Base-by-base conservation (phyloP, 441 rosid species). In the Jatropha podagrica region DNA sequence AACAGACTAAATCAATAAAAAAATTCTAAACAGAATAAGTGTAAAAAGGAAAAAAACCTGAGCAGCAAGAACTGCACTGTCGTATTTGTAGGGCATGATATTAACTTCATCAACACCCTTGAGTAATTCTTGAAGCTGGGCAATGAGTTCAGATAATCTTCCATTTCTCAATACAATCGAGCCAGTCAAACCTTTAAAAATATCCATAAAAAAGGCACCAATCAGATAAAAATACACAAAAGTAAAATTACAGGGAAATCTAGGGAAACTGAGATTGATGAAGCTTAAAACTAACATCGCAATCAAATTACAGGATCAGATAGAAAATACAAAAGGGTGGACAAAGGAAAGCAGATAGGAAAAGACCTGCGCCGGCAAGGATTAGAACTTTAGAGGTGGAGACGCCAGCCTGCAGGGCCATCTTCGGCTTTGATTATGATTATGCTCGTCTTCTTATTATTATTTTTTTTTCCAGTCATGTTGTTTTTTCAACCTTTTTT, bases 341-440 rank as follows among this genome's bases (percentile, higher is more conserved):
- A 5, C 6, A 46, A 15, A 74, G 72, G 56, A 38, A 56, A 49
- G 32, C 32, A 32, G 32, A 32, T 32, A 66, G 74, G 68, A 56
- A 70, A 66, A 74, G 42, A 91, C 97, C 96, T 83, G 97, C 98
- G 40, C 98, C 97, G 71, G 91, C 85, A 65, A 95, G 88, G 75
- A 93, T 79, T 69, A 95, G 85, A 54, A 92, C 97, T 78, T 91
- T 91, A 80, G 97, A 89, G 83, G 93, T 83, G 78, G 88, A 88
- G 79, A 90, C 92, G 2, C 93, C 96, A 12, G 97, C 81, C 86
- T 95, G 97, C 86, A 92, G 14, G 77, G 97, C 98, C 97, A 95
- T 92, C 58, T 63, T 69, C 75, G 2, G 37, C 60, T 49, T 14
- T 15, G 60, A 38, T 40, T 68, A 74, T 68, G 60, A 40, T 54